phyloP scores from a whole-genome alignment of 2,329 filamentous ascomycete species.

The Pseudogymnoascus pannorum region DNA sequence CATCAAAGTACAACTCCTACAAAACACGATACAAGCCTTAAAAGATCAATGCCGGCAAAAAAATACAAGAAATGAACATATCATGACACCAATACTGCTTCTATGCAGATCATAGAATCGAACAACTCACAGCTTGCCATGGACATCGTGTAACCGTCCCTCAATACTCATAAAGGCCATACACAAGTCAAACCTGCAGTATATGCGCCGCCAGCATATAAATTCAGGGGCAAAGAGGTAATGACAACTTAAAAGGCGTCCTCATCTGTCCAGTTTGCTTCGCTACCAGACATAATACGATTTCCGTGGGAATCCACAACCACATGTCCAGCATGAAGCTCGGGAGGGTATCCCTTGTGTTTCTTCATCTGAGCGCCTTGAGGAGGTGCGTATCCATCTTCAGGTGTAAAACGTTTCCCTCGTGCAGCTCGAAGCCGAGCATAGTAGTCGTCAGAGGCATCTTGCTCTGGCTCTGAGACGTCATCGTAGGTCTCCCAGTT shows the following conservation, averaged over 20 bases:
- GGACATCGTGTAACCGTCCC: conserved; percentile 1
- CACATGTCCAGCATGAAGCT: conserved; percentile 39
- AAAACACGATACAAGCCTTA: conserved; percentile 1
- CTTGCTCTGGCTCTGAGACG: conserved; percentile 66
- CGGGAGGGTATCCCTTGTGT: conserved; percentile 45
- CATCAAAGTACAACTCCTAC: conserved; percentile 7
- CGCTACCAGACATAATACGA: conserved; percentile 55
- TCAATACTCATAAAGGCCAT: conserved; percentile 1
- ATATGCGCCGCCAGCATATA: not conserved
- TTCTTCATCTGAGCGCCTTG: conserved; percentile 45
- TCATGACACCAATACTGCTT: not conserved
- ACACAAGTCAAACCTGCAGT: not conserved
- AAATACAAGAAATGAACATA: conserved; percentile 8
- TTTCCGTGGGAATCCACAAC: conserved; percentile 46
- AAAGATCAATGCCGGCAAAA: not conserved
- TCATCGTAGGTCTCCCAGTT: conserved; percentile 98
- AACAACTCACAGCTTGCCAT: not conserved
- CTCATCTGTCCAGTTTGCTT: conserved; percentile 56
- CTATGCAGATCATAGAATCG: not conserved
- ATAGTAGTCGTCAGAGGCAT: conserved; percentile 81
- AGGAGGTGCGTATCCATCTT: conserved; percentile 27
- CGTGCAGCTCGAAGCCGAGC: conserved; percentile 65
- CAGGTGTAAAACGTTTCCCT: conserved; percentile 55
- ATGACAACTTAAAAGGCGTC: conserved; percentile 42
- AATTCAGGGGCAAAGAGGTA: not conserved